Percentiles rank a stretch among this genome's conserved stretches.
Evolutionary conservation across 768 basidiomycete genomes (phyloP).

Genomic region (Sarcodon sp.): DNA sequence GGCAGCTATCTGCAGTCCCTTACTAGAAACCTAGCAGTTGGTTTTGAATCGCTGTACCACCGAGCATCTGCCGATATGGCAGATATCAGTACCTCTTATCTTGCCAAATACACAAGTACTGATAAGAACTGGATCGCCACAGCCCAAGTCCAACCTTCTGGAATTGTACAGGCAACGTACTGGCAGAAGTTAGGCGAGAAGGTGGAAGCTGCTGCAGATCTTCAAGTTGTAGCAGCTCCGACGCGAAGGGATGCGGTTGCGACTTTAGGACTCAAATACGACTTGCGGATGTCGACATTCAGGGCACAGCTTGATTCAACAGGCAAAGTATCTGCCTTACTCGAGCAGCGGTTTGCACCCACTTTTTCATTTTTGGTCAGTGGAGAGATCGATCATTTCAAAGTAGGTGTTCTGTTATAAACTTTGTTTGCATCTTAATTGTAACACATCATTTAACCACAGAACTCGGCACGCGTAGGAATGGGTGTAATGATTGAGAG

Average conservation of each 20-base stretch:
- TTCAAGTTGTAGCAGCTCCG: conserved; percentile 71
- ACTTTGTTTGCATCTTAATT: neutral
- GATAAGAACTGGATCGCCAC: conserved; percentile 89
- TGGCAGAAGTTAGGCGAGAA: conserved; percentile 95
- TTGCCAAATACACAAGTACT: conserved; percentile 64
- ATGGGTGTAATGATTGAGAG: conserved; percentile 98
- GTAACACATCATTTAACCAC: neutral
- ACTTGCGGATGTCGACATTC: conserved; percentile 88
- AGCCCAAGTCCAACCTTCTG: conserved; percentile 71
- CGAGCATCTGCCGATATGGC: conserved; percentile 57
- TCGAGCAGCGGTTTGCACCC: conserved; percentile 94
- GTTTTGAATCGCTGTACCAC: conserved; percentile 77
- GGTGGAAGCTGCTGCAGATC: conserved; percentile 93
- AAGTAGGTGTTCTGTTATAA: conserved; percentile 35
- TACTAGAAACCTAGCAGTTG: conserved; percentile 81
- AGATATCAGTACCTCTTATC: conserved; percentile 64
- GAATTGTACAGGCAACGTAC: conserved; percentile 84
- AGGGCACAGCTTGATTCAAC: conserved; percentile 90
- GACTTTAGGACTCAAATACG: conserved; percentile 93
- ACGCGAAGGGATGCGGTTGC: conserved; percentile 83
- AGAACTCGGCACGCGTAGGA: conserved; percentile 92
- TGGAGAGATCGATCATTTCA: conserved; percentile 98
- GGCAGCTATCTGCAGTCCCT: conserved; percentile 89
- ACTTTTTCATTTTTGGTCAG: conserved; percentile 89
- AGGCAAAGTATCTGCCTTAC: conserved; percentile 88